These are phyloP conservation scores for Beverwykella pulmonaria DNA, from an alignment of 495 filamentous ascomycete genomes.

Conservation along the genomic window DNA sequence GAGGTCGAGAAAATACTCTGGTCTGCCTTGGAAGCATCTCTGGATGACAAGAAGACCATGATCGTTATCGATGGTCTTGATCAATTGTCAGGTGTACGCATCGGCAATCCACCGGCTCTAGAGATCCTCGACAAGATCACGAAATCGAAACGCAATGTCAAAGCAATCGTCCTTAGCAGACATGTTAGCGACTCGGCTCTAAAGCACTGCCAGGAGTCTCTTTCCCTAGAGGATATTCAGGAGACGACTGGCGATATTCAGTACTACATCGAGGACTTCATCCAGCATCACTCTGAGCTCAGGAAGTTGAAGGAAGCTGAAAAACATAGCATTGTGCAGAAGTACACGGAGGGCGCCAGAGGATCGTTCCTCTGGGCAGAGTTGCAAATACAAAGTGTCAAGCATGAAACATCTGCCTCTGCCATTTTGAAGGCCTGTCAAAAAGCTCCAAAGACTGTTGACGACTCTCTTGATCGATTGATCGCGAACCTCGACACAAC, in stretches of 20 bases:
- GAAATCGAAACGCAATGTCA: conserved; percentile 15
- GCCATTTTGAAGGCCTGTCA: conserved; percentile 48
- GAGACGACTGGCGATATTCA: conserved; percentile 19
- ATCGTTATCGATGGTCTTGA: conserved; percentile 35
- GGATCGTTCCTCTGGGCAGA: conserved; percentile 64
- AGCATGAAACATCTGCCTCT: conserved; percentile 50
- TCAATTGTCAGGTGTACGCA: conserved; percentile 25
- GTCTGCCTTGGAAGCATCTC: conserved; percentile 45
- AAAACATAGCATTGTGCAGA: conserved; percentile 15
- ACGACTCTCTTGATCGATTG: conserved; percentile 53
- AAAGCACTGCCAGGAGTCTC: conserved; percentile 20
- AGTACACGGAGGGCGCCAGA: conserved; percentile 49
- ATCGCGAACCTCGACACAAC: conserved; percentile 36
- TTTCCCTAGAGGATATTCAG: conserved; percentile 11
- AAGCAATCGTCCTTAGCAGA: conserved; percentile 30
- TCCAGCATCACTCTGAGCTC: conserved; percentile 15
- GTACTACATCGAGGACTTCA: conserved; percentile 21
- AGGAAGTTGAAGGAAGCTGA: conserved; percentile 25
- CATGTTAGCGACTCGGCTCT: conserved; percentile 24
- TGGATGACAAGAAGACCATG: conserved; percentile 22
- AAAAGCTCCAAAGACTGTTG: conserved; percentile 46
- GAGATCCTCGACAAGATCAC: conserved; percentile 29
- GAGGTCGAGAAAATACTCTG: conserved; percentile 50
- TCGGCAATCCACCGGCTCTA: conserved; percentile 29
- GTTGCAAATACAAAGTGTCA: conserved; percentile 53